Evolutionary conservation across 73 alveolate species (phyloP).

Genomic region (Uronychia binucleata): DNA sequence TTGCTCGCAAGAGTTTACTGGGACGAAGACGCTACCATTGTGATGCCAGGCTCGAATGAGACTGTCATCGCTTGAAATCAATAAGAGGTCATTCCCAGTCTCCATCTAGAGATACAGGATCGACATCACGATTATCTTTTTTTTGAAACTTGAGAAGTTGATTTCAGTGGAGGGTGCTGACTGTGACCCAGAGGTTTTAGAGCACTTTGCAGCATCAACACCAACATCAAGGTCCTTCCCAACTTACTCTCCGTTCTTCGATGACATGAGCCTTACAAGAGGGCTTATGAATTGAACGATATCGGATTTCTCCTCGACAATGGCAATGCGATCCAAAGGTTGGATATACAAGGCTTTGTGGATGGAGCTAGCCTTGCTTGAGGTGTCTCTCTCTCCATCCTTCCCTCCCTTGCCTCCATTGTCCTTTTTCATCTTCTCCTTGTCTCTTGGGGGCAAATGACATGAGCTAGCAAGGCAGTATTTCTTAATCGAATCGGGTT

Average conservation of each 20-base stretch:
- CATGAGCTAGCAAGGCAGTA: conserved; percentile 38
- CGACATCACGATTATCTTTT: conserved; percentile 35
- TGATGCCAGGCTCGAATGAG: conserved; percentile 78
- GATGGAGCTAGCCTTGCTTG: conserved; percentile 10
- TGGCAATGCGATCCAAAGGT: conserved; percentile 74
- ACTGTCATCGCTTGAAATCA: conserved; percentile 79
- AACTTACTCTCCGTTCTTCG: conserved; percentile 66
- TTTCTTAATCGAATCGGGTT: conserved; percentile 71
- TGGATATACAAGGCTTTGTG: conserved; percentile 69
- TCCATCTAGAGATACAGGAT: conserved; percentile 22
- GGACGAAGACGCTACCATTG: conserved; percentile 70
- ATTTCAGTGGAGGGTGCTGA: conserved; percentile 17
- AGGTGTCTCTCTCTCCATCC: conserved; percentile 1
- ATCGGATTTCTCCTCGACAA: conserved; percentile 81
- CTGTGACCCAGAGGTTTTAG: background rate
- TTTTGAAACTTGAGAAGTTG: conserved; percentile 21
- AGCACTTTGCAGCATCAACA: conserved; percentile 45
- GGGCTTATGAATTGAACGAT: conserved; percentile 77
- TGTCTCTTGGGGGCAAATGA: conserved; percentile 35
- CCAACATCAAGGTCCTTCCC: conserved; percentile 75
- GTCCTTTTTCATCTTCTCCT: conserved; percentile 38
- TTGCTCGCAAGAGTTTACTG: conserved; percentile 56
- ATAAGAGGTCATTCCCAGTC: conserved; percentile 48
- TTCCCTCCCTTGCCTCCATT: background rate
- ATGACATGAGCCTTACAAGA: background rate